phyloP scores from a whole-genome alignment of 2,329 filamentous ascomycete species.

The Aspergillus latus region DNA sequence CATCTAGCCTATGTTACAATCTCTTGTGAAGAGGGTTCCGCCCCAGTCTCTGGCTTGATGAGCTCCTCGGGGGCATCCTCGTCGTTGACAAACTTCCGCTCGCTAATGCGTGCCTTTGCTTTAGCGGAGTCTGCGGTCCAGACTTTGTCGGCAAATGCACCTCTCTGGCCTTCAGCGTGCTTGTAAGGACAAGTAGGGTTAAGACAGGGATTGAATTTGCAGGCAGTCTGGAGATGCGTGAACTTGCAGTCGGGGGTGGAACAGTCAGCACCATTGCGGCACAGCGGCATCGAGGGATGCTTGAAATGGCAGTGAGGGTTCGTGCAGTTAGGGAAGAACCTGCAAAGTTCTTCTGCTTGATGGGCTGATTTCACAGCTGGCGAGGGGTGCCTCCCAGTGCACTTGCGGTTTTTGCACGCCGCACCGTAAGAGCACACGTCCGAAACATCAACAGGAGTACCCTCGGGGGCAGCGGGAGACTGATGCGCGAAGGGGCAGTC shows the following conservation, averaged over 20 bases:
- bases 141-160: conserved; percentile 81
- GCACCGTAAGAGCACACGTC: conserved; percentile 82
- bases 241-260: conserved; percentile 80
- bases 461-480: conserved; percentile 81
- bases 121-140: conserved; percentile 67
- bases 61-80: conserved; percentile 67
- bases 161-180: conserved; percentile 87
- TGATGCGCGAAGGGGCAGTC: conserved; percentile 94
- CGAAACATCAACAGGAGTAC: conserved; percentile 71
- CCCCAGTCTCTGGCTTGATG: conserved; percentile 59
- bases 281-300: conserved; percentile 82
- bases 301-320: conserved; percentile 86
- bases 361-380: conserved; percentile 77
- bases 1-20: conserved; percentile 30
- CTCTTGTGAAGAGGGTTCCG: conserved; percentile 32
- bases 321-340: conserved; percentile 87
- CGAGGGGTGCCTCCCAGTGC: conserved; percentile 85
- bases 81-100: conserved; percentile 77
- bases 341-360: conserved; percentile 82
- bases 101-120: conserved; percentile 70
- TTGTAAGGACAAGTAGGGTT: conserved; percentile 87
- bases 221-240: conserved; percentile 78
- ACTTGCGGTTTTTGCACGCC: conserved; percentile 95
- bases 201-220: conserved; percentile 87
- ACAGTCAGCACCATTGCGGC: conserved; percentile 89